Evolutionary conservation across 2,329 filamentous ascomycete species (phyloP), one percentile per base, ranked within the genome.

Genomic region (Parascedosporium putredinis): DNA sequence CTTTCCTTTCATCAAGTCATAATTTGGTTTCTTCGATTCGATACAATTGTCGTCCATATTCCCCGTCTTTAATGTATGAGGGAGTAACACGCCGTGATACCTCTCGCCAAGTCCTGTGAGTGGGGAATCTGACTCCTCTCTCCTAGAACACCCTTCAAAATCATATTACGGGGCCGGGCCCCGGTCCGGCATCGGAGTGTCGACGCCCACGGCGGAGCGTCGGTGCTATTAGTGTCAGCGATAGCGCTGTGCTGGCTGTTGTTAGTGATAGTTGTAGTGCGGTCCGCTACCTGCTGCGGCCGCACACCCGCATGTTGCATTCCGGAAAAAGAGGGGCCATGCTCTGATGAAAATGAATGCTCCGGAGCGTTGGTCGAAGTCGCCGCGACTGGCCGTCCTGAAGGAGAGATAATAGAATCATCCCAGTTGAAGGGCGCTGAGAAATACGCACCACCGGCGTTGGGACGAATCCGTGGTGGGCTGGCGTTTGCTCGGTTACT

Each of bases 121-220:
- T 42, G 16, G 10, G 18, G n/a, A 20, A 5, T 23, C 23, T 42
- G 20, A 36, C 20, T 20, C 18, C 18, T 20, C 16, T 20, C 38
- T 12, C 16, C 38, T 4, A 9, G 20, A 20, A 10, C 16, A 10
- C 38, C 16, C 20, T 22, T 22, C 38, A 20, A 42, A 25, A 23
- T 29, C 14, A 14, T 20, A 25, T 25, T 29, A 45, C 14, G 23
- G 42, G 27, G 25, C 23, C 25, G 23, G 22, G 27, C 18, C 36
- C 14, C 47, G 34, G 18, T 49, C 47, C 8, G 47, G 47, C 47
- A 49, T 49, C n/a, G 47, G 47, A 18, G 24, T 49, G n/a, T 49
- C 47, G 34, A 43, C 27, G 5, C 36, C 47, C 25, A n/a, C 36
- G 23, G 34, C 7, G n/a, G 20, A 18, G 36, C 14, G 16, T 31